These are phyloP conservation scores for Fusarium coicis DNA, from an alignment of 2,329 filamentous ascomycete species.

Conservation along the genomic window DNA sequence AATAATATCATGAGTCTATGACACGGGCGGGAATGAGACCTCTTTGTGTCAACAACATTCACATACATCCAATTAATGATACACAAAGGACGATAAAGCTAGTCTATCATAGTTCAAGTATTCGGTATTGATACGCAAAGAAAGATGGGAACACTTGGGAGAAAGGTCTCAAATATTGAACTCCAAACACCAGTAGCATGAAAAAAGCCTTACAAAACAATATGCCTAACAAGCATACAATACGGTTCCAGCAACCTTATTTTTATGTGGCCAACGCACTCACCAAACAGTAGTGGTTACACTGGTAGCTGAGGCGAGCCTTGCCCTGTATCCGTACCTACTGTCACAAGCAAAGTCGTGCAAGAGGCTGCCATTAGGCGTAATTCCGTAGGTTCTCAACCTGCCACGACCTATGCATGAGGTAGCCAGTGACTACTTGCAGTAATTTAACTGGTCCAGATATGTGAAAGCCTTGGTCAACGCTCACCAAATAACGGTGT, in stretches of 20 bases:
- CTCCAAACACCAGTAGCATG: background rate
- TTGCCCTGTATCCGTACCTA: background rate
- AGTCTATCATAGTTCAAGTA: background rate
- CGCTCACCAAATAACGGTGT: slow-evolving; percentile 4
- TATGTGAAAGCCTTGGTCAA: slow-evolving; percentile 9
- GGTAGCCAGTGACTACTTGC: slow-evolving; percentile 6
- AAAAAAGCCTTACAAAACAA: no score
- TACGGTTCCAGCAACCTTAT: background rate
- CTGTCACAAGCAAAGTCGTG: background rate
- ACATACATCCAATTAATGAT: background rate
- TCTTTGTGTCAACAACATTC: background rate
- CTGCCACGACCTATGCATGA: slow-evolving; percentile 28
- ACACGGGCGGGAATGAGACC: background rate
- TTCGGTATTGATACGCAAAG: background rate
- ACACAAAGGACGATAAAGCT: background rate
- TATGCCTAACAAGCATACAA: background rate
- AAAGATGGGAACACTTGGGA: background rate
- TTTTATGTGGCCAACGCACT: background rate
- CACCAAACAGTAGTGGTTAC: background rate
- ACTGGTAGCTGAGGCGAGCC: background rate
- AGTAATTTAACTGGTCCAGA: background rate
- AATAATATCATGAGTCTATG: background rate
- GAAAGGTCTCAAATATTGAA: background rate
- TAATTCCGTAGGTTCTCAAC: slow-evolving; percentile 3
- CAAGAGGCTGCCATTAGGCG: slow-evolving; percentile 10